Percentiles rank a stretch among this genome's conserved stretches.
phyloP scores from a whole-genome alignment of 2,329 filamentous ascomycete species.

The Aspergillus clavatus region DNA sequence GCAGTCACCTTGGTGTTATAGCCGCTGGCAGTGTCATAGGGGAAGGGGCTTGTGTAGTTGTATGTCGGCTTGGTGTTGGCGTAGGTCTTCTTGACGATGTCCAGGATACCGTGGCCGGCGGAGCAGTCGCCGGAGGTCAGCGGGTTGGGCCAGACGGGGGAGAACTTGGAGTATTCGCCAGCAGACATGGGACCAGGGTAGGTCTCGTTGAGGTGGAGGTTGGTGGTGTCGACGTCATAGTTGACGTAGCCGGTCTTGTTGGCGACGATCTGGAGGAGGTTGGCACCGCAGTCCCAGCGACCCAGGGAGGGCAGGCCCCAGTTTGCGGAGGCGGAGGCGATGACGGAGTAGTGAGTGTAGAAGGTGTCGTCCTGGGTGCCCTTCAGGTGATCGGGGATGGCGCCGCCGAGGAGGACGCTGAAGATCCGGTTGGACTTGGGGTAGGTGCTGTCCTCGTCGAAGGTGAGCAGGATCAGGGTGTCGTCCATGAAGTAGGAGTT shows the following conservation, averaged over 20 bases:
- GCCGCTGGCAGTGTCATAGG: slow-evolving; percentile 22
- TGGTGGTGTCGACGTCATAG: slow-evolving; percentile 36
- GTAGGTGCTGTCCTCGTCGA: slow-evolving; percentile 75
- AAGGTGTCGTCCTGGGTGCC: slow-evolving; percentile 66
- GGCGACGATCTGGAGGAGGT: slow-evolving; percentile 60
- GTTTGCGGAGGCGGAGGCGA: slow-evolving; percentile 65
- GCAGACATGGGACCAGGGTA: slow-evolving; percentile 46
- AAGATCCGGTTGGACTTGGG: slow-evolving; percentile 63
- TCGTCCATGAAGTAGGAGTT: slow-evolving; percentile 69
- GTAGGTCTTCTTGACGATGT: slow-evolving; percentile 32
- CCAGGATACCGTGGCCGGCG: slow-evolving; percentile 33
- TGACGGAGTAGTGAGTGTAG: slow-evolving; percentile 70
- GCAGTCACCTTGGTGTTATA: slow-evolving; percentile 28
- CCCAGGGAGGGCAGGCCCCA: slow-evolving; percentile 66
- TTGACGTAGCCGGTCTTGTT: slow-evolving; percentile 54
- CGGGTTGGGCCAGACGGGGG: slow-evolving; percentile 27
- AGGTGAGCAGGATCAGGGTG: slow-evolving; percentile 75
- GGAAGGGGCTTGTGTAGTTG: slow-evolving; percentile 34
- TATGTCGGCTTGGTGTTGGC: slow-evolving; percentile 25
- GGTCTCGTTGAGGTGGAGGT: slow-evolving; percentile 51
- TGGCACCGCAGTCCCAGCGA: slow-evolving; percentile 68
- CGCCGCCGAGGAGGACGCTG: slow-evolving; percentile 69
- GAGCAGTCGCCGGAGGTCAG: slow-evolving; percentile 27
- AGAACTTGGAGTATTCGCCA: slow-evolving; percentile 23
- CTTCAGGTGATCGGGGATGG: slow-evolving; percentile 56